Conservation (phyloP, 2,329 filamentous ascomycete species). For the Fusarium nanum region DNA sequence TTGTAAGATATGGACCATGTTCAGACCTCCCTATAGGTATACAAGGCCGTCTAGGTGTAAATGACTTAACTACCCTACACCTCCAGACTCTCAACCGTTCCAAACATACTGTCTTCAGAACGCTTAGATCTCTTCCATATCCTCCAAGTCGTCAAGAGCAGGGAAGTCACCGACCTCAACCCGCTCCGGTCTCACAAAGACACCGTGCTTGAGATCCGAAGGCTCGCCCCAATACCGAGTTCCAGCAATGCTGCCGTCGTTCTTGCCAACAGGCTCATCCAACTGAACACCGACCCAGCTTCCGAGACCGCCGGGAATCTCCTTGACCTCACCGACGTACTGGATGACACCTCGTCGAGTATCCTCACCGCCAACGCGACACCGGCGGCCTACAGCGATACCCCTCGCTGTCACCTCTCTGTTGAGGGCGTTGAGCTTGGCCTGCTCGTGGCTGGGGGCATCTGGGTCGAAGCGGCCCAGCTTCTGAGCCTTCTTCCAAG, state of each 20-base stretch:
- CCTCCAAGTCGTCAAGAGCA: conserved; percentile 77
- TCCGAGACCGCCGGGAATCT: conserved; percentile 74
- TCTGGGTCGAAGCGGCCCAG: conserved; percentile 95
- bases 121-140: conserved; percentile 77
- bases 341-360: conserved; percentile 74
- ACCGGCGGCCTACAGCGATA: conserved; percentile 72
- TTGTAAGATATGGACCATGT: background rate
- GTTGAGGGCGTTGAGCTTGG: conserved; percentile 75
- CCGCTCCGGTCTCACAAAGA: conserved; percentile 82
- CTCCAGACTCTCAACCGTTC: background rate
- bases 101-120: background rate
- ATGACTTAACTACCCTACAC: background rate
- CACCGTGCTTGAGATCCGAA: conserved; percentile 75
- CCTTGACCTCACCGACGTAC: conserved; percentile 79
- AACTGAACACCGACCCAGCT: conserved; percentile 80
- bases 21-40: background rate
- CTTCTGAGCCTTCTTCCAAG: conserved; percentile 95
- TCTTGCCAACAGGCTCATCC: conserved; percentile 85
- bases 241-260: conserved; percentile 77
- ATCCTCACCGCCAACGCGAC: conserved; percentile 75
- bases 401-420: conserved; percentile 77
- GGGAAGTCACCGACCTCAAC: conserved; percentile 82
- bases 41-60: background rate
- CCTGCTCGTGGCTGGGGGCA: conserved; percentile 78
- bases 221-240: conserved; percentile 77